Conservation (phyloP, 2,329 filamentous ascomycete species). For the Ceratocystis albifundus region DNA sequence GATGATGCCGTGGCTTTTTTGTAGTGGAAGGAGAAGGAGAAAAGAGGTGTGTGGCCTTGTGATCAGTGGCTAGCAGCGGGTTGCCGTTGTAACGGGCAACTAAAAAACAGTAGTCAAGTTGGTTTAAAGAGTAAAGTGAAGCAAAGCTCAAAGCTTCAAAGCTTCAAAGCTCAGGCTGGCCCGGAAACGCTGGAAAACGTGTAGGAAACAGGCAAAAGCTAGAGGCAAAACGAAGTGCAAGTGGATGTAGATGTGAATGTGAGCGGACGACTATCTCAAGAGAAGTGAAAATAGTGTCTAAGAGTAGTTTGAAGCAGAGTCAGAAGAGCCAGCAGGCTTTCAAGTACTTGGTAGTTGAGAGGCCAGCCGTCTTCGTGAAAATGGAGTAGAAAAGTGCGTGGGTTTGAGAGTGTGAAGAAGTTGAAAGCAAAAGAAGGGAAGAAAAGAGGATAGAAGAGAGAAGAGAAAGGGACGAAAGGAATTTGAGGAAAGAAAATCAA, state of each 20-base stretch:
- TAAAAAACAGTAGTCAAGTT: not conserved
- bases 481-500: slow-evolving; percentile 11
- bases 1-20: slow-evolving; percentile 8
- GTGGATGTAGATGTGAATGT: too few relatives aligned
- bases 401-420: slow-evolving; percentile 1
- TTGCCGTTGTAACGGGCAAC: slow-evolving; percentile 10
- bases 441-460: slow-evolving; percentile 8
- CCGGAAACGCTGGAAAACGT: not conserved
- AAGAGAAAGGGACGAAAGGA: slow-evolving; percentile 13
- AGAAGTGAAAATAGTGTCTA: slow-evolving; percentile 12
- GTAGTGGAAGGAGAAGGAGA: not conserved
- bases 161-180: not conserved
- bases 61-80: slow-evolving; percentile 8
- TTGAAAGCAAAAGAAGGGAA: slow-evolving; percentile 4
- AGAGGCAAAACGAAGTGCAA: not conserved
- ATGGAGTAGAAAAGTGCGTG: too few relatives aligned
- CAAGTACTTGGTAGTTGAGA: slow-evolving; percentile 21
- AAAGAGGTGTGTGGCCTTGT: not conserved
- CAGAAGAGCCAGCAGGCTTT: slow-evolving; percentile 17
- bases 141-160: too few relatives aligned
- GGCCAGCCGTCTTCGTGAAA: slow-evolving; percentile 17
- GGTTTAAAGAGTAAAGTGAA: not conserved
- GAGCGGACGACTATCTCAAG: not conserved
- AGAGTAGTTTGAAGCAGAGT: slow-evolving; percentile 3
- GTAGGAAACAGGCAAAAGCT: not conserved